phyloP scores from a whole-genome alignment of 495 filamentous ascomycete genomes.

The Parathielavia hyrcaniae region DNA sequence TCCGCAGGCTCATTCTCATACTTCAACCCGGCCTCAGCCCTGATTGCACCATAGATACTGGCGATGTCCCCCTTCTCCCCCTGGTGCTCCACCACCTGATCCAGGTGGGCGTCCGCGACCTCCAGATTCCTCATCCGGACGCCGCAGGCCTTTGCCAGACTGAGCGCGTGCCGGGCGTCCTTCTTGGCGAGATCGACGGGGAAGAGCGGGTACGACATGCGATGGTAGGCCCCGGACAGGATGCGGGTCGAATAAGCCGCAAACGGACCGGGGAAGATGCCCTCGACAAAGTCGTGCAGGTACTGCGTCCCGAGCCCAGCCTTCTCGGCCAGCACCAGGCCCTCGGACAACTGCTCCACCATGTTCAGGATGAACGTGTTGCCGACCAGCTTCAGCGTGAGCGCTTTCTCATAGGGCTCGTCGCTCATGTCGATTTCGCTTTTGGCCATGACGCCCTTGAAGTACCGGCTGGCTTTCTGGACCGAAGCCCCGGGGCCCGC shows the following conservation, averaged over 20 bases:
- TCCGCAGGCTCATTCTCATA: constrained; percentile 51
- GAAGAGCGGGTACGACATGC: constrained; percentile 63
- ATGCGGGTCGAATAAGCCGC: constrained; percentile 69
- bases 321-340: constrained; percentile 71
- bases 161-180: constrained; percentile 70
- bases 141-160: constrained; percentile 57
- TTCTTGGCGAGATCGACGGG: constrained; percentile 82
- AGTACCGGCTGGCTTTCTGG: constrained; percentile 62
- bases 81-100: constrained; percentile 60
- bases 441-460: constrained; percentile 68
- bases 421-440: constrained; percentile 64
- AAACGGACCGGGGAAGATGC: constrained; percentile 58
- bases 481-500: constrained; percentile 60
- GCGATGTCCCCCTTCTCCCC: constrained; percentile 78
- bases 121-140: constrained; percentile 58
- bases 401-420: constrained; percentile 52
- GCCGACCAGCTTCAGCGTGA: constrained; percentile 71
- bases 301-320: constrained; percentile 65
- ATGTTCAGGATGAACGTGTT: constrained; percentile 85
- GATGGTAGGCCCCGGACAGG: constrained; percentile 65
- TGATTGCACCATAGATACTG: constrained; percentile 71
- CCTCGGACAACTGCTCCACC: constrained; percentile 71
- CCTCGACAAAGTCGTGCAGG: constrained; percentile 61
- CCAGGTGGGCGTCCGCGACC: constrained; percentile 59
- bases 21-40: constrained; percentile 62